These are phyloP conservation scores for Gossypium sturtianum DNA, from an alignment of 345 rosid genomes.

Conservation along the genomic window DNA sequence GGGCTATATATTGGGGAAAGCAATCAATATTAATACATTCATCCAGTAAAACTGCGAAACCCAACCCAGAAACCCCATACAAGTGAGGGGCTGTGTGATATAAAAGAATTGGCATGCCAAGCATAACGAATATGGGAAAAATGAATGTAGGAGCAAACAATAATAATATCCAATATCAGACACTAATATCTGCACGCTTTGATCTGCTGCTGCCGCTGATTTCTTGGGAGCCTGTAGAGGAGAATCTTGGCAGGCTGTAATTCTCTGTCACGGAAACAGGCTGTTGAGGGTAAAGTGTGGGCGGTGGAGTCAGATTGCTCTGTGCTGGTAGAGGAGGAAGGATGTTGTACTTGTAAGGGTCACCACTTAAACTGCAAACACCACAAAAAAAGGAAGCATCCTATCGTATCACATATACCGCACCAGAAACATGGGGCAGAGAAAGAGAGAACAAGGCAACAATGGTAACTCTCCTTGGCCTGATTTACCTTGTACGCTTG, in stretches of 20 bases:
- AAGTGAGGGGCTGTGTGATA: not conserved
- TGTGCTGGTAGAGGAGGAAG: constrained; percentile 93
- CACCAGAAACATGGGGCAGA: not conserved
- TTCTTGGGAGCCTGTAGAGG: constrained; percentile 47
- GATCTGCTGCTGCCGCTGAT: constrained; percentile 51
- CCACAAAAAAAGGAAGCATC: not conserved
- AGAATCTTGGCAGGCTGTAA: constrained; percentile 70
- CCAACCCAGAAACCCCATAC: constrained; percentile 1
- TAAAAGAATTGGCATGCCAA: constrained; percentile 26
- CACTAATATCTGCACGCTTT: constrained; percentile 81
- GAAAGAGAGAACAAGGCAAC: not conserved
- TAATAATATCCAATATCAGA: constrained; percentile 30
- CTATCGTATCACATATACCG: not conserved
- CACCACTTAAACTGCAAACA: constrained; percentile 52
- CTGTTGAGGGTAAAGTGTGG: constrained; percentile 90
- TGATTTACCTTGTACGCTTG: constrained; percentile 53
- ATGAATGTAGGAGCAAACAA: constrained; percentile 4
- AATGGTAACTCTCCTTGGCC: not conserved
- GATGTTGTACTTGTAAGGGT: constrained; percentile 62
- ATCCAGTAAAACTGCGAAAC: constrained; percentile 4
- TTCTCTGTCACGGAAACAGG: constrained; percentile 68
- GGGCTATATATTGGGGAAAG: not conserved
- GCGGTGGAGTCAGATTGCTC: constrained; percentile 91
- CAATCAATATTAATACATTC: constrained; percentile 20
- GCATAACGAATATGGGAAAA: not conserved